phyloP scores from a whole-genome alignment of 2,329 filamentous ascomycete genomes.

The Blastomyces parvus region DNA sequence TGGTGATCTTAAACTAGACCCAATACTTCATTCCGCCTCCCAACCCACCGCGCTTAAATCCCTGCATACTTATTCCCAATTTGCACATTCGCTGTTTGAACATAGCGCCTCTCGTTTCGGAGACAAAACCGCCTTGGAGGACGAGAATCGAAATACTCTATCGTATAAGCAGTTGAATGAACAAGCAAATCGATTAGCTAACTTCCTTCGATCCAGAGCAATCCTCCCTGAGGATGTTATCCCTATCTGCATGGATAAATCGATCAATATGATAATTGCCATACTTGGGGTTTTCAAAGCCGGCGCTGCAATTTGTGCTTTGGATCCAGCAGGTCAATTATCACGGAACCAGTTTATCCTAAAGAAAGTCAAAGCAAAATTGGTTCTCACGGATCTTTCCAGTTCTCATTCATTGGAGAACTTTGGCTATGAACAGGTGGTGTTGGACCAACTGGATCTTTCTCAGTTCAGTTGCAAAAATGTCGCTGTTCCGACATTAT shows the following conservation, averaged over 20 bases:
- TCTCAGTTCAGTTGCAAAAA: not conserved
- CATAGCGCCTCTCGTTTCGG: not conserved
- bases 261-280: slow-evolving; percentile 24
- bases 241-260: slow-evolving; percentile 20
- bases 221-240: slow-evolving; percentile 21
- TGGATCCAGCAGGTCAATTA: slow-evolving; percentile 58
- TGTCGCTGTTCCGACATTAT: slow-evolving; percentile 1
- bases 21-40: not conserved
- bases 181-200: slow-evolving; percentile 8
- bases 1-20: not conserved
- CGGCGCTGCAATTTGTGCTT: slow-evolving; percentile 66
- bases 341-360: slow-evolving; percentile 55
- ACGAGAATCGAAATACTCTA: not conserved
- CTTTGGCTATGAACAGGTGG: not conserved
- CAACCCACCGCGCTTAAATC: not conserved
- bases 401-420: not conserved
- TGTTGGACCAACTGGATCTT: not conserved
- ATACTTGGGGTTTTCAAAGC: slow-evolving; percentile 48
- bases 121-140: not conserved
- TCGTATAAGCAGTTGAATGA: slow-evolving; percentile 9
- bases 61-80: not conserved
- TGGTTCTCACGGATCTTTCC: slow-evolving; percentile 33
- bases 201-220: slow-evolving; percentile 16
- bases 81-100: not conserved
- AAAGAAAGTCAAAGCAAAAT: slow-evolving; percentile 45